Evolutionary conservation across 2,329 filamentous ascomycete species (phyloP), one percentile per base, ranked within the genome.

Genomic region (Plectosphaerella cucumerina): DNA sequence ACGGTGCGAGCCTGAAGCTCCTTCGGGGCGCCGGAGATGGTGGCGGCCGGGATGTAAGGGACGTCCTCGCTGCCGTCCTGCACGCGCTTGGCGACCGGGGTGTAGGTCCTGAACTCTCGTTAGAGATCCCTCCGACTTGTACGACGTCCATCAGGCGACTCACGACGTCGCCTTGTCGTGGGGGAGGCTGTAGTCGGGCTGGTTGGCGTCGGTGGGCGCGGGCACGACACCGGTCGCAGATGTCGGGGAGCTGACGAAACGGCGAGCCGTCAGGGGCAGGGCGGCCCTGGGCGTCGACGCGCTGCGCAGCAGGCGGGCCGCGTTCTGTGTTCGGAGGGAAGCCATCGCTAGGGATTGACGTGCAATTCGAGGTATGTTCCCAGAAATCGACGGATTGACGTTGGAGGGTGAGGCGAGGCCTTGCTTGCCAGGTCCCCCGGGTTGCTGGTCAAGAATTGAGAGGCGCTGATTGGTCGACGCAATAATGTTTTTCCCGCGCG

Each of bases 1-100:
- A 97, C 95, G 60, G 89, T 93, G 61, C 94, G 85, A 56, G 89
- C 92, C 75, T 99, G 92, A 17, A 99, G 82, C 68, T 99, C 95
- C 51, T 92, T 82, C 26, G 94, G 95, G 44, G 94, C 94, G 47
- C 93, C 94, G 4, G 94, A 97, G 31, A 97, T 78, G 23, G 94
- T 82, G 53, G 91, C 90, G 22, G 93, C 94, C 48, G 92, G 84
- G 41, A 94, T 79, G 53, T 84, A 75, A 4, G 87, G 82, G 37
- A 78, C 82, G 42, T 87, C 84, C 73, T 97, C 93, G 66, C 87
- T 95, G 63, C 92, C 94, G 65, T 96, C 87, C 81, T 96, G 90
- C 54, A 97, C 81, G 58, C 85, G 81, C 75, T 89, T 92, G 52
- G 94, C 93, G 20, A 97, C 85, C 18, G 93, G 94, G 2, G 93